Percentiles rank a stretch among this genome's conserved stretches.
Evolutionary conservation across 257 asterid species (phyloP).

Genomic region (Echium plantagineum): DNA sequence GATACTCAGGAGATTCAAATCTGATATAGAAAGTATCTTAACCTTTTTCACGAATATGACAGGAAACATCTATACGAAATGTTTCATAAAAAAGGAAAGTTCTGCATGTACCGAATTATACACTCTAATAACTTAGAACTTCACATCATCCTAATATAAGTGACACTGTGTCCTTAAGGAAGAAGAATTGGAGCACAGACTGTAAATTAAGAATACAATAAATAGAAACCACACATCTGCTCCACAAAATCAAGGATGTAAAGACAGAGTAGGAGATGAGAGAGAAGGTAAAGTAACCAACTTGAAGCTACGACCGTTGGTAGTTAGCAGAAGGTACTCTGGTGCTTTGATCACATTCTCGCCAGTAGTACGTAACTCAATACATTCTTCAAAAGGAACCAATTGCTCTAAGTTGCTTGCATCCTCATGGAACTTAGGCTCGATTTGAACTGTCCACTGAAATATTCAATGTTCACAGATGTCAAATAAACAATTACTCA

Average conservation of each 20-base stretch:
- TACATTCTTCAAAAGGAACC: conserved; percentile 86
- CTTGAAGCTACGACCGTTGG: conserved; percentile 95
- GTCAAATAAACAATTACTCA: not conserved
- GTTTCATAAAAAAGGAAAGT: not conserved
- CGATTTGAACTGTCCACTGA: conserved; percentile 90
- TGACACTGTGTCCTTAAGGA: too few species aligned
- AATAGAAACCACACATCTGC: not conserved
- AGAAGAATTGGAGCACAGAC: too few species aligned
- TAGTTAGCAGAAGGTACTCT: conserved; percentile 80
- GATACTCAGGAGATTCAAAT: conserved; percentile 10
- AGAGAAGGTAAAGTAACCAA: conserved; percentile 32
- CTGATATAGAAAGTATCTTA: not conserved
- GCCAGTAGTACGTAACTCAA: conserved; percentile 62
- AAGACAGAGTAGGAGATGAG: conserved; percentile 10
- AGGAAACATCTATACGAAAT: too few species aligned
- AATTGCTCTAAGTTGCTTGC: conserved; percentile 89
- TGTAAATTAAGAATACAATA: not conserved
- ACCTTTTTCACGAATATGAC: not conserved
- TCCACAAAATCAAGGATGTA: not conserved
- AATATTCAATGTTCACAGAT: conserved; percentile 1
- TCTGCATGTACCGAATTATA: not conserved
- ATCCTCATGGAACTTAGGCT: conserved; percentile 85
- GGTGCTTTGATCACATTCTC: conserved; percentile 77
- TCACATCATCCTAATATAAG: too few species aligned
- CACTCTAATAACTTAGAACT: too few species aligned